These are phyloP conservation scores for Mycosphaerelloides madeirae DNA, from an alignment of 2,329 filamentous ascomycete genomes.

Conservation along the genomic window DNA sequence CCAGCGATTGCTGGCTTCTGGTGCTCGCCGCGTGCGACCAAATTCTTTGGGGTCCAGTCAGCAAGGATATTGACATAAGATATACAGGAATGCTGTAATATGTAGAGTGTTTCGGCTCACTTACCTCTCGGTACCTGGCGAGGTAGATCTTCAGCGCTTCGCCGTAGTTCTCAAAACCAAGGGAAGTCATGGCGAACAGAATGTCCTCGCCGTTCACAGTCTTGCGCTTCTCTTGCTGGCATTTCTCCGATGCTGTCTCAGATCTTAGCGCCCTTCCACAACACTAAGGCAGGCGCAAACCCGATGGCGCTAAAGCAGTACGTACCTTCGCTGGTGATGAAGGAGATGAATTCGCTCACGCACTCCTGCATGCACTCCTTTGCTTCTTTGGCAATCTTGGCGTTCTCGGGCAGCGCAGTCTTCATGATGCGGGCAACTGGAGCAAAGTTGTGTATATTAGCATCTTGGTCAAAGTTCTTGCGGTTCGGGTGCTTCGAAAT, in stretches of 20 bases:
- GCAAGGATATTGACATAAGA: slow-evolving; percentile 15
- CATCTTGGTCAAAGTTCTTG: slow-evolving; percentile 56
- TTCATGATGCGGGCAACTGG: slow-evolving; percentile 99
- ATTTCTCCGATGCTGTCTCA: slow-evolving; percentile 85
- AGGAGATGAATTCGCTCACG: slow-evolving; percentile 99
- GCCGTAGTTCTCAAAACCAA: slow-evolving; percentile 98
- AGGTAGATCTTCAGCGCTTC: slow-evolving; percentile 98
- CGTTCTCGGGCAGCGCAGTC: slow-evolving; percentile 91
- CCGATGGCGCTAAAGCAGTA: slow-evolving; percentile 23
- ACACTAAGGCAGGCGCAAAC: slow-evolving; percentile 12
- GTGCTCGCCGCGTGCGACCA: slow-evolving; percentile 67
- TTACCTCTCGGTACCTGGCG: slow-evolving; percentile 94
- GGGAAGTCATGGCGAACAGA: slow-evolving; percentile 95
- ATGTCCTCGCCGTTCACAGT: slow-evolving; percentile 99
- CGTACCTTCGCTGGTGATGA: slow-evolving; percentile 98
- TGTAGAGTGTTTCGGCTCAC: slow-evolving; percentile 37
- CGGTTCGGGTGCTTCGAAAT: slow-evolving; percentile 24
- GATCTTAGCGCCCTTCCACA: slow-evolving; percentile 11
- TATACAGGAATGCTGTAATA: slow-evolving; percentile 10
- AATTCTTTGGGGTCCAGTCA: slow-evolving; percentile 53
- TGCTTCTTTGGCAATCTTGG: slow-evolving; percentile 92
- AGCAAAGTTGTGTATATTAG: slow-evolving; percentile 91
- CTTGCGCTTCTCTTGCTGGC: slow-evolving; percentile 98
- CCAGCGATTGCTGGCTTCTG: slow-evolving; percentile 47
- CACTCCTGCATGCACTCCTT: slow-evolving; percentile 99